Percentiles rank a stretch among this genome's conserved stretches.
These are phyloP conservation scores for Suhomyces xylopsoci DNA, from an alignment of 805 yeast species.

Conservation along the genomic window DNA sequence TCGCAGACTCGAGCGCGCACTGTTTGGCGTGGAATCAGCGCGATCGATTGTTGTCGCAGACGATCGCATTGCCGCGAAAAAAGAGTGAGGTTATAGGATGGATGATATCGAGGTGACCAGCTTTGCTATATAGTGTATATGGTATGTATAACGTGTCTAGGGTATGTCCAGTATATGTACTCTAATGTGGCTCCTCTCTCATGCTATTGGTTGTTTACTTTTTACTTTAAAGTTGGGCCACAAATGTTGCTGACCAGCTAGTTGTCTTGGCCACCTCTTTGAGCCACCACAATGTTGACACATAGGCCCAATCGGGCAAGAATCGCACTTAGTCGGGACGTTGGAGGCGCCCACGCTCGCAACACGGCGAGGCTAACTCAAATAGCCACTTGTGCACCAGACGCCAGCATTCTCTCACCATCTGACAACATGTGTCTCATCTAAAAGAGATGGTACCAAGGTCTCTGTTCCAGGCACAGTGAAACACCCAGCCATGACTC, in stretches of 20 bases:
- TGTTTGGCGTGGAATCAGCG: background rate
- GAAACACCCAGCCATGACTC: background rate
- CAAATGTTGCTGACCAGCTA: background rate
- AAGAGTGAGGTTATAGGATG: background rate
- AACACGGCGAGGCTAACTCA: background rate
- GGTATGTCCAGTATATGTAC: too few species aligned
- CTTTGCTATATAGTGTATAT: background rate
- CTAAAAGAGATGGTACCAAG: background rate
- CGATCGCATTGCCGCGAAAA: background rate
- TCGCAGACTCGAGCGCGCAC: background rate
- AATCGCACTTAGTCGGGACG: background rate
- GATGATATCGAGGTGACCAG: too few species aligned
- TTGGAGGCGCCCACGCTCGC: background rate
- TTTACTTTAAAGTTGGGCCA: background rate
- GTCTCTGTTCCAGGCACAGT: background rate
- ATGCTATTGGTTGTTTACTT: too few species aligned
- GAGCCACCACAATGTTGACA: background rate
- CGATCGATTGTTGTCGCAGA: background rate
- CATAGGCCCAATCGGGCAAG: background rate
- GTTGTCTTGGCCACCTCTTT: background rate
- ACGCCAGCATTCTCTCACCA: background rate
- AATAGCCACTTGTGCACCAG: background rate
- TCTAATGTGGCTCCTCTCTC: too few species aligned
- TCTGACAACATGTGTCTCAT: background rate
- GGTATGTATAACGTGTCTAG: background rate